Base-by-base conservation (phyloP, 805 yeast genomes). In the Barnettozyma salicaria region DNA sequence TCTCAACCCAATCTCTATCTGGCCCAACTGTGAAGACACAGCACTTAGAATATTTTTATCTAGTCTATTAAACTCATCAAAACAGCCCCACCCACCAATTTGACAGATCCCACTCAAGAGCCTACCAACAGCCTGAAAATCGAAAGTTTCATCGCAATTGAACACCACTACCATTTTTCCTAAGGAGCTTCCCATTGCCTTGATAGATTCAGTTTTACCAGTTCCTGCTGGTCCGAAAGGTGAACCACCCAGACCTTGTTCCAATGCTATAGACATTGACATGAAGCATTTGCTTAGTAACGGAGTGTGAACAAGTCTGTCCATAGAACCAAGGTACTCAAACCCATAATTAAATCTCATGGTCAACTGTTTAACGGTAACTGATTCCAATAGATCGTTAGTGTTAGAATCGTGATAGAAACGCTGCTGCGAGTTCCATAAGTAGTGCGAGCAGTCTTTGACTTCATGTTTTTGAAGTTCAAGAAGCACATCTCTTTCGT, bases 221-320 rank as follows among this genome's bases (percentile, higher is more conserved):
- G 97, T 90, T 28, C 97, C 97, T 3, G 97, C 96, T 2, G 97
- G 97, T 0, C 97, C 97, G 58, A 82, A 78, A 1, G 95, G 81
- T 1, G 95, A 81, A 0, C 95, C 95, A n/a, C 97, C 97, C 7
- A 77, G 63, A 24, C 70, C 72, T 47, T 79, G 86, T 23, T 74
- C 70, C 13, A 88, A 55, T 0, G 97, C 89, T 42, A 80, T 82
- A 0, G 83, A 66, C 77, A 89, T 74, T 0, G 88, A 64, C 7
- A 80, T 54, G 53, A 72, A 86, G 39, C 86, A 74, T 6, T 69
- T 64, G 32, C 75, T 74, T 7, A 84, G 67, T 14, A 86, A 63
- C 1, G 90, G 86, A 0, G 97, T 90, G 37, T 74, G 70, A 0
- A 90, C 94, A 17, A 89, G 62, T 37, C 78, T 70, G 14, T 80